Evolutionary conservation across 2,329 filamentous ascomycete species (phyloP).

Genomic region (Colletotrichum tanaceti): DNA sequence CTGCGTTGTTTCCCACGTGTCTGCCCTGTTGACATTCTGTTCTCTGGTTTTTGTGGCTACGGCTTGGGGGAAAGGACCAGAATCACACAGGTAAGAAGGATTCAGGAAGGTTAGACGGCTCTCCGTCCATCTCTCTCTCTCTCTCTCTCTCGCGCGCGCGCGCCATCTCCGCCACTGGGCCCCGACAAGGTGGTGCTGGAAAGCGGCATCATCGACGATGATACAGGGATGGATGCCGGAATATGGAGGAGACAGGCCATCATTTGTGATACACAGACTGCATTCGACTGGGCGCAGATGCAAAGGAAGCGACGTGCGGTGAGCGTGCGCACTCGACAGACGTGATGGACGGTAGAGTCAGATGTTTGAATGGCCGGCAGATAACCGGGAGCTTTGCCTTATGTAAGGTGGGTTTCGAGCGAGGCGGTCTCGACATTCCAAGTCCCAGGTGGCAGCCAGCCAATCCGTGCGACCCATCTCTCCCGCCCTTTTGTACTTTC

Average conservation of each 20-base stretch:
- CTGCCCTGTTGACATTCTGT: conserved; percentile 28
- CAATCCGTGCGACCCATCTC: conserved; percentile 27
- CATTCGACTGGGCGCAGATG: conserved; percentile 26
- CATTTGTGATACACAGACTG: conserved; percentile 21
- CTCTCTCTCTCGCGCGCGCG: too few species aligned
- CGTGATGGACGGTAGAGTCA: conserved; percentile 14
- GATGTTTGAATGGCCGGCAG: conserved; percentile 28
- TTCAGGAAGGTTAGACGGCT: conserved; percentile 8
- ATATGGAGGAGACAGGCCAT: conserved; percentile 23
- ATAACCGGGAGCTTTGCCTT: conserved; percentile 21
- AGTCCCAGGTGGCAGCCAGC: conserved; percentile 28
- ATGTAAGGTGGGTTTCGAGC: conserved; percentile 29
- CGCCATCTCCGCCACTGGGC: not conserved
- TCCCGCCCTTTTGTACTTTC: not conserved
- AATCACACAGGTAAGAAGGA: conserved; percentile 11
- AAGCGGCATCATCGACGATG: conserved; percentile 15
- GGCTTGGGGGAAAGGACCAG: conserved; percentile 1
- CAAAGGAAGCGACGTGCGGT: conserved; percentile 12
- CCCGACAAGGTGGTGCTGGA: conserved; percentile 18
- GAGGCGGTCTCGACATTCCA: conserved; percentile 7
- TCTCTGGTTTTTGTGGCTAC: conserved; percentile 8
- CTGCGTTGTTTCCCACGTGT: conserved; percentile 15
- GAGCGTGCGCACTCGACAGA: conserved; percentile 15
- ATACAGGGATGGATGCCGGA: conserved; percentile 17
- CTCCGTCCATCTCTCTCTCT: not conserved